These are phyloP conservation scores for Artemisia annua DNA, from an alignment of 129 eudicot genomes.

Conservation along the genomic window DNA sequence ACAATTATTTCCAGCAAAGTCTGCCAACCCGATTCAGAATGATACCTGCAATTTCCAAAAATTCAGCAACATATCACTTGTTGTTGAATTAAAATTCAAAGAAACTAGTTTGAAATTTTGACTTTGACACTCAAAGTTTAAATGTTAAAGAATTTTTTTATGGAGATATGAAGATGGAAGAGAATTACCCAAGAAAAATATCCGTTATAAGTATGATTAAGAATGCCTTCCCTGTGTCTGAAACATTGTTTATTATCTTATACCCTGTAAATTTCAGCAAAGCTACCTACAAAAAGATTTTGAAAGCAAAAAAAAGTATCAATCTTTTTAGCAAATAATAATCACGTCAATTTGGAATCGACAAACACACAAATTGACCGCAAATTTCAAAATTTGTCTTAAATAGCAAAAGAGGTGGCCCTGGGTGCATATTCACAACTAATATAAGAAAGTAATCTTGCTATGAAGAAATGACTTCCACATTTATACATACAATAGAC, in stretches of 20 bases:
- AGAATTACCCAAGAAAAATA: conserved; percentile 84
- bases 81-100: conserved; percentile 1
- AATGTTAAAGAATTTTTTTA: not conserved
- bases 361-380: not conserved
- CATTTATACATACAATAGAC: not conserved
- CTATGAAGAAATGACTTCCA: not conserved
- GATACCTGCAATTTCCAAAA: conserved; percentile 62
- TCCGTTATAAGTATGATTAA: conserved; percentile 78
- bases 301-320: not conserved
- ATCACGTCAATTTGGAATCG: conserved; percentile 11
- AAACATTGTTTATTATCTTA: conserved; percentile 74
- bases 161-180: conserved; percentile 12
- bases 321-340: not conserved
- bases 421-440: not conserved
- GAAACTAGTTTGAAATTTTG: not conserved
- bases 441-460: not conserved
- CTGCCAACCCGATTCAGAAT: conserved; percentile 97
- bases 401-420: not conserved
- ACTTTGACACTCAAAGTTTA: conserved; percentile 9
- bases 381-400: not conserved
- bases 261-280: conserved; percentile 97
- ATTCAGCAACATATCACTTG: not conserved
- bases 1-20: conserved; percentile 70
- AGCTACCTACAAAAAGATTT: conserved; percentile 71
- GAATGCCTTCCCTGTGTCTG: conserved; percentile 97